Percentiles rank a stretch among this genome's conserved stretches.
These are phyloP conservation scores for Baudoinia panamericana DNA, from an alignment of 495 filamentous ascomycete genomes.

Conservation along the genomic window DNA sequence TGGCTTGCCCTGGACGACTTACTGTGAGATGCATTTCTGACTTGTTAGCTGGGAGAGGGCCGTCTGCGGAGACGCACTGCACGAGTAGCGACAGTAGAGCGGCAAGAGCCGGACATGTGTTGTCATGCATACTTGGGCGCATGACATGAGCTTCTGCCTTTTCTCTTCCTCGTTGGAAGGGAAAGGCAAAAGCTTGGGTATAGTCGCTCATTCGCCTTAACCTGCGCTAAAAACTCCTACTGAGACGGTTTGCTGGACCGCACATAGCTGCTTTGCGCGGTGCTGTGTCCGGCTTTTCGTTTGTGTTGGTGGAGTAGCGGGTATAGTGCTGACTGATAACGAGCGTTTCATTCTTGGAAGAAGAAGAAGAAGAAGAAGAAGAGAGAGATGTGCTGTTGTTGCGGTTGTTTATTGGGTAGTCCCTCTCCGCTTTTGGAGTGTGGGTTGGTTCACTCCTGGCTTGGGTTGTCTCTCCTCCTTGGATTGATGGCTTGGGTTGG, in stretches of 20 bases:
- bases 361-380: conserved; percentile 13
- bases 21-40: not conserved
- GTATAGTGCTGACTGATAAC: conserved; percentile 27
- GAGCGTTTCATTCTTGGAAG: conserved; percentile 21
- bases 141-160: conserved; percentile 16
- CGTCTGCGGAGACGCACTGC: conserved; percentile 2
- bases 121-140: conserved; percentile 10
- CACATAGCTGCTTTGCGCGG: conserved; percentile 5
- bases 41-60: not conserved
- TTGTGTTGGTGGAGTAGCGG: conserved; percentile 9
- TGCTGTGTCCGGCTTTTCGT: conserved; percentile 7
- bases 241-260: not conserved
- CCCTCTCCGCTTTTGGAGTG: conserved; percentile 12
- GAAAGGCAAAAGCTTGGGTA: conserved; percentile 19
- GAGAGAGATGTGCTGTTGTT: conserved; percentile 18
- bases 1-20: conserved; percentile 23
- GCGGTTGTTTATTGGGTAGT: conserved; percentile 13
- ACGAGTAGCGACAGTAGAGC: not conserved
- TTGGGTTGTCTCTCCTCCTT: not conserved
- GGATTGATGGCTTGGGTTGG: not conserved
- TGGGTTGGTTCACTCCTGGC: conserved; percentile 12
- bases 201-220: conserved; percentile 29
- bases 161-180: conserved; percentile 6
- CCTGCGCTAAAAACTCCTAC: not conserved
- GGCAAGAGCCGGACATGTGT: conserved; percentile 27